Conservation (phyloP, 2,329 filamentous ascomycete genomes). For the Bertia moriformis region DNA sequence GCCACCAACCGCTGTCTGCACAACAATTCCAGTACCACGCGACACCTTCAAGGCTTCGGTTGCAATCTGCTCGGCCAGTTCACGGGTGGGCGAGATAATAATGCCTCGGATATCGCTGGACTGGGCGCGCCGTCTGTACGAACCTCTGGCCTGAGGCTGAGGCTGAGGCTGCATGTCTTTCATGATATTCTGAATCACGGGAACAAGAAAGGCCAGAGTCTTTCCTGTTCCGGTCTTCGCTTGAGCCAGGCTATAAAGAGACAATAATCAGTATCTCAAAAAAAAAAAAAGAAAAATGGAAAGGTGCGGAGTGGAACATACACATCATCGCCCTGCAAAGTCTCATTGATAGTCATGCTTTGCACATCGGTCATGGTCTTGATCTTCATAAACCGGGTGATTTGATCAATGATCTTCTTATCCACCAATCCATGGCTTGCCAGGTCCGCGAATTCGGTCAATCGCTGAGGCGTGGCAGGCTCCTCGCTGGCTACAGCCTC, state of each 20-base stretch:
- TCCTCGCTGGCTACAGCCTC: background rate
- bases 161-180: constrained; percentile 43
- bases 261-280: constrained; percentile 1
- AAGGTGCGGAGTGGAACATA: constrained; percentile 27
- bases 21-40: constrained; percentile 46
- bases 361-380: constrained; percentile 89
- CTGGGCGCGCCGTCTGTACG: constrained; percentile 22
- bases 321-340: constrained; percentile 70
- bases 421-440: constrained; percentile 32
- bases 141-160: constrained; percentile 8
- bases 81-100: constrained; percentile 65
- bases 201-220: constrained; percentile 82
- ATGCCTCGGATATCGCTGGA: constrained; percentile 52
- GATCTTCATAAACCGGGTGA: constrained; percentile 60
- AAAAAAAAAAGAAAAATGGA: background rate
- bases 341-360: constrained; percentile 64
- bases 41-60: constrained; percentile 62
- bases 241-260: constrained; percentile 57
- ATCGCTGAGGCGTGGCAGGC: background rate
- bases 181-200: constrained; percentile 69
- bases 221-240: constrained; percentile 96
- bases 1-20: constrained; percentile 76
- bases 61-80: constrained; percentile 69
- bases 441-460: background rate
- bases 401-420: constrained; percentile 46